Evolutionary conservation across 108 stramenopile genomes (phyloP).

Genomic region (Fistulifera solaris): DNA sequence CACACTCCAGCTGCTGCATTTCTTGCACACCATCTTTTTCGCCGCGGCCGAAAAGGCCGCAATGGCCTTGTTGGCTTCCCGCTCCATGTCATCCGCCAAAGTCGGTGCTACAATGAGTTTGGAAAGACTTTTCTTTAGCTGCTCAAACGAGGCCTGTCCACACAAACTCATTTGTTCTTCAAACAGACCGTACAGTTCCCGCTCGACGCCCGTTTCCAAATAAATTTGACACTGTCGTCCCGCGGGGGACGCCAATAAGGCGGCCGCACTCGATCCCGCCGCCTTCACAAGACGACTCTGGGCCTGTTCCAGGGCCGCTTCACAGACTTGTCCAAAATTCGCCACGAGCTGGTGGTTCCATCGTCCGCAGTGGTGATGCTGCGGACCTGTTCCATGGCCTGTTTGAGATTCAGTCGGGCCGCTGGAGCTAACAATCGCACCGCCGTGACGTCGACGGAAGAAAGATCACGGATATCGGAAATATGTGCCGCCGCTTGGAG

Average conservation of each 20-base stretch:
- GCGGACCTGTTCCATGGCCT: slow-evolving; percentile 10
- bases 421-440: slow-evolving; percentile 6
- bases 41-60: slow-evolving; percentile 42
- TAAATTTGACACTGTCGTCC: slow-evolving; percentile 52
- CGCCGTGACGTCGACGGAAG: background rate
- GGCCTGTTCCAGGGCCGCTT: slow-evolving; percentile 31
- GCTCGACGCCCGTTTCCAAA: slow-evolving; percentile 38
- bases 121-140: slow-evolving; percentile 51
- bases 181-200: slow-evolving; percentile 48
- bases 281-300: slow-evolving; percentile 21
- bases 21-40: slow-evolving; percentile 29
- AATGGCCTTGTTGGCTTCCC: slow-evolving; percentile 33
- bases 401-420: slow-evolving; percentile 13
- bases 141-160: slow-evolving; percentile 45
- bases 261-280: slow-evolving; percentile 41
- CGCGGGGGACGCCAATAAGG: slow-evolving; percentile 12
- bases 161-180: slow-evolving; percentile 47
- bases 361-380: slow-evolving; percentile 19
- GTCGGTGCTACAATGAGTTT: slow-evolving; percentile 61
- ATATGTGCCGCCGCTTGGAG: background rate
- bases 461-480: background rate
- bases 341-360: slow-evolving; percentile 32
- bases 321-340: slow-evolving; percentile 67
- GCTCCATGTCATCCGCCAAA: slow-evolving; percentile 60
- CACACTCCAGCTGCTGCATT: slow-evolving; percentile 7